These are phyloP conservation scores for Lachancea sp. DNA, from an alignment of 805 yeast genomes.

Conservation along the genomic window DNA sequence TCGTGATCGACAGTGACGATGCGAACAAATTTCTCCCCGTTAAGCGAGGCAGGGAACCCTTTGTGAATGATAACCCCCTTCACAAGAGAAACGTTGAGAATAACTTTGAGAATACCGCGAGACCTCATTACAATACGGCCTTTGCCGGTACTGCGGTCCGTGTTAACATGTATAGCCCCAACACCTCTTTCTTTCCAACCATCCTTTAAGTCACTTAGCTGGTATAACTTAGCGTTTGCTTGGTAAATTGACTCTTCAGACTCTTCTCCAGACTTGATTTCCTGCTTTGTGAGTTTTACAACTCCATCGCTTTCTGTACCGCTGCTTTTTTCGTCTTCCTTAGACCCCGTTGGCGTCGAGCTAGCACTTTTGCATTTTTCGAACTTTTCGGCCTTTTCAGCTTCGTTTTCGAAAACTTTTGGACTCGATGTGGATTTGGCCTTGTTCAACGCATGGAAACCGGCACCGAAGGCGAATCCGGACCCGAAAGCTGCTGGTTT, in stretches of 20 bases:
- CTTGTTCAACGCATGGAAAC: slow-evolving; percentile 25
- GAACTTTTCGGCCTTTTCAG: slow-evolving; percentile 11
- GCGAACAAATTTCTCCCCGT: slow-evolving; percentile 78
- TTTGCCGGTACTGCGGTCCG: slow-evolving; percentile 33
- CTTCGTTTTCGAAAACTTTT: slow-evolving; percentile 7
- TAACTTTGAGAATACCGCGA: slow-evolving; percentile 74
- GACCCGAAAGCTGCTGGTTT: slow-evolving; percentile 38
- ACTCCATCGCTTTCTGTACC: slow-evolving; percentile 13
- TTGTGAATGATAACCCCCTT: slow-evolving; percentile 55
- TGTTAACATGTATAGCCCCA: slow-evolving; percentile 79
- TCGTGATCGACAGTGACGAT: slow-evolving; percentile 59
- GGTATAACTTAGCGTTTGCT: slow-evolving; percentile 74
- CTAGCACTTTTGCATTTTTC: slow-evolving; percentile 7
- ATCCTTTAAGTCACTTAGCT: slow-evolving; percentile 52
- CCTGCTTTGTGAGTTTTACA: slow-evolving; percentile 55
- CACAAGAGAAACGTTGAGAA: slow-evolving; percentile 66
- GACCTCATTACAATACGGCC: slow-evolving; percentile 86
- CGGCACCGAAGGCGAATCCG: slow-evolving; percentile 39
- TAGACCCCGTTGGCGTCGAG: slow-evolving; percentile 10
- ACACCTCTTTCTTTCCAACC: slow-evolving; percentile 98
- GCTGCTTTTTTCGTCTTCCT: slow-evolving; percentile 8
- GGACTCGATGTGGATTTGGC: slow-evolving; percentile 5
- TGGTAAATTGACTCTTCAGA: slow-evolving; percentile 63
- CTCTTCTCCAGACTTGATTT: slow-evolving; percentile 84
- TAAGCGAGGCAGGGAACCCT: slow-evolving; percentile 82